Evolutionary conservation across 2,329 filamentous ascomycete genomes (phyloP).

Genomic region (Aspergillus uvarum): DNA sequence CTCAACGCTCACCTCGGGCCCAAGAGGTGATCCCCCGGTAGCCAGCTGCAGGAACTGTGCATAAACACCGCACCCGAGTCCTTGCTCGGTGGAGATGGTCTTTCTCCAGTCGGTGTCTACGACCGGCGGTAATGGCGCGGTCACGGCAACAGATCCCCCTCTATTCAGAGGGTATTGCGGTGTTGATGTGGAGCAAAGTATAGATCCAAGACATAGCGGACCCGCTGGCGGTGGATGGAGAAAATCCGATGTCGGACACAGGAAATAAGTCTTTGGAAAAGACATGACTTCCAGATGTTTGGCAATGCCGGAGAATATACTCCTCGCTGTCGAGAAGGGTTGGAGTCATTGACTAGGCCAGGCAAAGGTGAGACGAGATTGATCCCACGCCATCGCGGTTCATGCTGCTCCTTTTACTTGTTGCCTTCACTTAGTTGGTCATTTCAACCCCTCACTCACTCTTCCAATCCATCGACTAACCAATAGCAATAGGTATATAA

Average conservation of each 20-base stretch:
- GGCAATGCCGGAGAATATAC: no score
- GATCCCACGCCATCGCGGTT: background rate
- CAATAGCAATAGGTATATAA: background rate
- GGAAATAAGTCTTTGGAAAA: slow-evolving; percentile 26
- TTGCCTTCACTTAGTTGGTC: no score
- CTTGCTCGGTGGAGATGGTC: slow-evolving; percentile 27
- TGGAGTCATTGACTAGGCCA: background rate
- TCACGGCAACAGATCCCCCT: slow-evolving; percentile 21
- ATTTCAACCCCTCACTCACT: no score
- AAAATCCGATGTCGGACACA: slow-evolving; percentile 30
- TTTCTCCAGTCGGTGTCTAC: slow-evolving; percentile 32
- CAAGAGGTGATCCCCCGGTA: slow-evolving; percentile 21
- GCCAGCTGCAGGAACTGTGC: slow-evolving; percentile 32
- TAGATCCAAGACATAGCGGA: slow-evolving; percentile 31
- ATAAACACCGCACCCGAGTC: slow-evolving; percentile 27
- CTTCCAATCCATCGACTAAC: background rate
- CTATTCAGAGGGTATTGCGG: slow-evolving; percentile 30
- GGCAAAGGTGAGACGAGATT: background rate
- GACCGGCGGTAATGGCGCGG: slow-evolving; percentile 18
- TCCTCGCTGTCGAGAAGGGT: background rate
- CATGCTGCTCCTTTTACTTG: no score
- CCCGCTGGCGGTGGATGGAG: slow-evolving; percentile 28
- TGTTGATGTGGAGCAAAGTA: slow-evolving; percentile 29
- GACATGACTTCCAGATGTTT: slow-evolving; percentile 6
- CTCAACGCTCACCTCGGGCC: slow-evolving; percentile 25